Evolutionary conservation across 352 stramenopile genomes (phyloP).

Genomic region (Aphanomyces euteiches): DNA sequence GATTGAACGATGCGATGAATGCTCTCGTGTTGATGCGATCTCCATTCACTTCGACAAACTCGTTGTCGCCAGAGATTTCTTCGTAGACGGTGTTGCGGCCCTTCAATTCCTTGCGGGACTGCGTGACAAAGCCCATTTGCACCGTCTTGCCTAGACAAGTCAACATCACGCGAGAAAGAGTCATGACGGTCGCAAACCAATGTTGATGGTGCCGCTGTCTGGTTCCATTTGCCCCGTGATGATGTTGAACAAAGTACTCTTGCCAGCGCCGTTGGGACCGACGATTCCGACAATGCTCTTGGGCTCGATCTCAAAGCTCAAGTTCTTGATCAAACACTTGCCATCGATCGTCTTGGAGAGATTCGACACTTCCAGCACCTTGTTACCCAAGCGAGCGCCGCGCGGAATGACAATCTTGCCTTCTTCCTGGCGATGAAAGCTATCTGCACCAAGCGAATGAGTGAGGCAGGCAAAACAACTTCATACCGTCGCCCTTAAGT

Average conservation of each 20-base stretch:
- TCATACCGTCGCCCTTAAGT: slow-evolving; percentile 75
- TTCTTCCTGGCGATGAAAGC: slow-evolving; percentile 73
- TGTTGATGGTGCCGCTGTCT: slow-evolving; percentile 70
- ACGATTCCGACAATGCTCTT: slow-evolving; percentile 96
- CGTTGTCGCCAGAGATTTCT: slow-evolving; percentile 81
- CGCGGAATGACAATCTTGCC: slow-evolving; percentile 88
- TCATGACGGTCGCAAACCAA: slow-evolving; percentile 26
- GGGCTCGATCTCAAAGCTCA: slow-evolving; percentile 92
- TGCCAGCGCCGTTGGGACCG: slow-evolving; percentile 97
- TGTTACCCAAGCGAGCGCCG: slow-evolving; percentile 90
- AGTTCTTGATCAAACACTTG: slow-evolving; percentile 89
- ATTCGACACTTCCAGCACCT: slow-evolving; percentile 84
- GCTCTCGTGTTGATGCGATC: slow-evolving; percentile 76
- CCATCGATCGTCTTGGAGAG: slow-evolving; percentile 71
- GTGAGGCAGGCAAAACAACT: slow-evolving; percentile 29
- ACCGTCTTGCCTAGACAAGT: slow-evolving; percentile 58
- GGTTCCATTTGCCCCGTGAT: slow-evolving; percentile 88
- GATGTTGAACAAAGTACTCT: slow-evolving; percentile 96
- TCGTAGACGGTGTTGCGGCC: slow-evolving; percentile 70
- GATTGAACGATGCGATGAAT: slow-evolving; percentile 85
- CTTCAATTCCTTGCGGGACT: slow-evolving; percentile 68
- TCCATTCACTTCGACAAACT: slow-evolving; percentile 73
- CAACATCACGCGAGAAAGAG: not conserved
- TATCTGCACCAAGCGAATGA: slow-evolving; percentile 51
- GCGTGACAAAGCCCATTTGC: slow-evolving; percentile 71